phyloP scores from a whole-genome alignment of 495 filamentous ascomycete species.

The Bacidia rubella region DNA sequence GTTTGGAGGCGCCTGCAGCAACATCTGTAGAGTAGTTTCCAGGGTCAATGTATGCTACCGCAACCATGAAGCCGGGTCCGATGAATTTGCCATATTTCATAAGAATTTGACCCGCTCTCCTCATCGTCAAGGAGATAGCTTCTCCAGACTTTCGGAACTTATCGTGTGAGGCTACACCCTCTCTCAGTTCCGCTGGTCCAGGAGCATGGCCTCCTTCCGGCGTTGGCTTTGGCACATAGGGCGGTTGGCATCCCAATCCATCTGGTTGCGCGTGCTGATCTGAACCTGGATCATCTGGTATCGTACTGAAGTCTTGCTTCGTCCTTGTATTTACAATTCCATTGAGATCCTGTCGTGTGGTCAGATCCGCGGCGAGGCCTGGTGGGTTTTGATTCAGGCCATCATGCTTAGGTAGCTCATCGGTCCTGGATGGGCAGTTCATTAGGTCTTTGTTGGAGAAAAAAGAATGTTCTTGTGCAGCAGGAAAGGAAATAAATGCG shows the following conservation, averaged over 20 bases:
- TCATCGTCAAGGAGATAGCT: background rate
- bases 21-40: constrained; percentile 82
- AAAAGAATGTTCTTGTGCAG: too few species aligned
- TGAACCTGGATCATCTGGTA: constrained; percentile 3
- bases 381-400: constrained; percentile 49
- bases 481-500: background rate
- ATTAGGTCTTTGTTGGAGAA: too few species aligned
- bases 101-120: constrained; percentile 22
- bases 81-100: constrained; percentile 62
- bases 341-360: constrained; percentile 51
- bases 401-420: constrained; percentile 40
- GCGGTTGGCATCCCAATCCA: background rate
- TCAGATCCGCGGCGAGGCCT: constrained; percentile 40
- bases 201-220: background rate
- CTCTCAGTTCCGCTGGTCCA: background rate
- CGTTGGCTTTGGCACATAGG: background rate
- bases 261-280: background rate
- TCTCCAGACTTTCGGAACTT: background rate
- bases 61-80: constrained; percentile 75
- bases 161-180: background rate
- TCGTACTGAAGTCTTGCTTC: constrained; percentile 10
- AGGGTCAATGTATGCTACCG: constrained; percentile 69
- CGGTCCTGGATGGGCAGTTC: constrained; percentile 53
- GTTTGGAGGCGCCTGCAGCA: constrained; percentile 51
- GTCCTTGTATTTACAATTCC: constrained; percentile 29